Evolutionary conservation across 495 filamentous ascomycete species (phyloP).

Genomic region (Cetradonia linearis): DNA sequence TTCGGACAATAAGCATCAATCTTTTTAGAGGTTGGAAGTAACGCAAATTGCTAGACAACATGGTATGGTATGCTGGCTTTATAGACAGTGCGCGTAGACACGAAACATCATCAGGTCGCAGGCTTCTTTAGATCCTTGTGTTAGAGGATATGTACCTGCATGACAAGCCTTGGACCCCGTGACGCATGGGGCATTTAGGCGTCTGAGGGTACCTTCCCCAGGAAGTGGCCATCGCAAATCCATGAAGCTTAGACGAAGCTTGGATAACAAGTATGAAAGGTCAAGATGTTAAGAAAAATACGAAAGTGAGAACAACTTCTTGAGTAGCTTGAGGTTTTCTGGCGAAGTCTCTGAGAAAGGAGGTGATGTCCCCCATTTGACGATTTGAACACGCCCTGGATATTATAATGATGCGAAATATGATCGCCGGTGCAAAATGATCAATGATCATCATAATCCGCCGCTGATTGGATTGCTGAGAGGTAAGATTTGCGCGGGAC

Average conservation of each 20-base stretch:
- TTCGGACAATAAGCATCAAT: not conserved
- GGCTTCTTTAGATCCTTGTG: too few species aligned
- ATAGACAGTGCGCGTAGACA: not conserved
- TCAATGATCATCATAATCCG: too few species aligned
- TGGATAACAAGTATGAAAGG: not conserved
- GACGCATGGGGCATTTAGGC: not conserved
- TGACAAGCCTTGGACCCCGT: too few species aligned
- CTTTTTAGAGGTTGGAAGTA: not conserved
- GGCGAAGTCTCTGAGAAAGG: not conserved
- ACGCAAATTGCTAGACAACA: not conserved
- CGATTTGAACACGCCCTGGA: not conserved
- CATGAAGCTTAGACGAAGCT: not conserved
- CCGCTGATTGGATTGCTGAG: too few species aligned
- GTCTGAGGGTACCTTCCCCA: not conserved
- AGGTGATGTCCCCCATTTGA: not conserved
- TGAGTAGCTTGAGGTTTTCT: not conserved
- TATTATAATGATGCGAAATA: too few species aligned
- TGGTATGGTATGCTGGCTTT: not conserved
- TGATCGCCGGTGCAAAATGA: too few species aligned
- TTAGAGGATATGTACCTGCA: too few species aligned
- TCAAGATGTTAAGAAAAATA: not conserved
- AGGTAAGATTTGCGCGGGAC: too few species aligned
- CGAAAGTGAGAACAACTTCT: not conserved
- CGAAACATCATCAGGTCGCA: not conserved
- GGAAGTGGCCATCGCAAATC: not conserved